A percentile compares a stretch with the other conserved stretches of the same genome.
phyloP scores from a whole-genome alignment of 306 rosid species.

The Fragaria vesca region DNA sequence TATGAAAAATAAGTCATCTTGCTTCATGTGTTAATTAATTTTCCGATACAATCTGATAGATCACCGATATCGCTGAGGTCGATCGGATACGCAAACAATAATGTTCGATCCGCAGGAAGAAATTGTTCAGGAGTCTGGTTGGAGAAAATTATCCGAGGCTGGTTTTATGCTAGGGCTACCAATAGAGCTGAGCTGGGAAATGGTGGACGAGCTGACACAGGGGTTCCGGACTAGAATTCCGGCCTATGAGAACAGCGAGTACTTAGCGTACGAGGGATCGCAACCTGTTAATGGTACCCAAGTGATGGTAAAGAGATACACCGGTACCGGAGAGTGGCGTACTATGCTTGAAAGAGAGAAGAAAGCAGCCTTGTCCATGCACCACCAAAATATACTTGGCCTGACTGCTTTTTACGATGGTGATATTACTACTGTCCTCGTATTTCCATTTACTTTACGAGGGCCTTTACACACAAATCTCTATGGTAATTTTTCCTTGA shows the following conservation, averaged over 20 bases:
- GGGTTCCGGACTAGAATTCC: conserved; percentile 14
- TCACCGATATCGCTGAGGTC: not conserved
- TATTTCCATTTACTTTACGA: conserved; percentile 18
- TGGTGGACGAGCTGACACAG: conserved; percentile 17
- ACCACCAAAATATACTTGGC: conserved; percentile 23
- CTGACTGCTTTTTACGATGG: conserved; percentile 13
- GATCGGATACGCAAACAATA: not conserved
- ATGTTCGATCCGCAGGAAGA: not conserved
- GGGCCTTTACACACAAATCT: conserved; percentile 12
- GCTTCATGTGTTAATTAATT: not conserved
- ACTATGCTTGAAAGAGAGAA: conserved; percentile 20
- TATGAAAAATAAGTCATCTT: not conserved
- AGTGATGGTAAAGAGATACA: conserved; percentile 16
- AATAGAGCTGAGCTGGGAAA: conserved; percentile 18
- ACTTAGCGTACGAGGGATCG: conserved; percentile 12
- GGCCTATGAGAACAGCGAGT: not conserved
- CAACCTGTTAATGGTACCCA: not conserved
- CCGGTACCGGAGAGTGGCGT: not conserved
- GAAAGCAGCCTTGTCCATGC: conserved; percentile 25
- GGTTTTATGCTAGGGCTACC: conserved; percentile 19
- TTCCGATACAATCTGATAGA: not conserved
- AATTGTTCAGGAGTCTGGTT: not conserved
- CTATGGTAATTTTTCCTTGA: not conserved
- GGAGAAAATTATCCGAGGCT: not conserved
- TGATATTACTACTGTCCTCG: conserved; percentile 5